phyloP scores from a whole-genome alignment of 805 yeast genomes.

The Isabelozyma heimii region DNA sequence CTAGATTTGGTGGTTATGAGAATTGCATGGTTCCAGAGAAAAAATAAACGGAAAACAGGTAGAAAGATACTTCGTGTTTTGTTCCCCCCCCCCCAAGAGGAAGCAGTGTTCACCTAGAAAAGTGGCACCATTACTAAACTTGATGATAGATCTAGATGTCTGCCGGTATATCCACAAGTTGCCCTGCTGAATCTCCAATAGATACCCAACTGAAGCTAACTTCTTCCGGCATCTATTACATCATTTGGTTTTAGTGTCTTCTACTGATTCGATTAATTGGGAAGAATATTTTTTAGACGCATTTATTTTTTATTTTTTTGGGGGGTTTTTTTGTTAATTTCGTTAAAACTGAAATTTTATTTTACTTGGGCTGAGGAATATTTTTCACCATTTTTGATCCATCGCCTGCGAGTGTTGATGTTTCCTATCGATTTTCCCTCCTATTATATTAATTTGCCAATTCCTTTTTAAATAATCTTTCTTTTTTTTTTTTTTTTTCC shows the following conservation, averaged over 20 bases:
- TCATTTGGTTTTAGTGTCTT: not conserved
- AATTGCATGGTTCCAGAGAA: no score
- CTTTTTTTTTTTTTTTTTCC: conserved; percentile 2
- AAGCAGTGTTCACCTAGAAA: no score
- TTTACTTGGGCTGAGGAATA: not conserved
- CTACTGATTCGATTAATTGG: not conserved
- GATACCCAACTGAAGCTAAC: no score
- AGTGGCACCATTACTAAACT: no score
- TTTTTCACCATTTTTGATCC: not conserved
- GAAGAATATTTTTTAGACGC: not conserved
- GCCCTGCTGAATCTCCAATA: no score
- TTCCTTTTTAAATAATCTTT: not conserved
- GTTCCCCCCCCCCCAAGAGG: no score
- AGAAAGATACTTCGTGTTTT: no score
- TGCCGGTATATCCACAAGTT: no score
- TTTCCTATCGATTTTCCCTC: not conserved
- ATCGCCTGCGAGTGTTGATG: not conserved
- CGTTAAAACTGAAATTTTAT: not conserved
- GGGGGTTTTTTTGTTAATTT: not conserved
- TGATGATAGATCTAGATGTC: no score
- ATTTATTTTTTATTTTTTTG: not conserved
- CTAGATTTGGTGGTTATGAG: not conserved
- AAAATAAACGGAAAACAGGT: no score
- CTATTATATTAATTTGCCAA: not conserved
- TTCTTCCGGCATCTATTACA: no score